Evolutionary conservation across 2,329 filamentous ascomycete genomes (phyloP), one percentile per base, ranked within the genome.

Genomic region (Lasiodiplodia hormozganensis): DNA sequence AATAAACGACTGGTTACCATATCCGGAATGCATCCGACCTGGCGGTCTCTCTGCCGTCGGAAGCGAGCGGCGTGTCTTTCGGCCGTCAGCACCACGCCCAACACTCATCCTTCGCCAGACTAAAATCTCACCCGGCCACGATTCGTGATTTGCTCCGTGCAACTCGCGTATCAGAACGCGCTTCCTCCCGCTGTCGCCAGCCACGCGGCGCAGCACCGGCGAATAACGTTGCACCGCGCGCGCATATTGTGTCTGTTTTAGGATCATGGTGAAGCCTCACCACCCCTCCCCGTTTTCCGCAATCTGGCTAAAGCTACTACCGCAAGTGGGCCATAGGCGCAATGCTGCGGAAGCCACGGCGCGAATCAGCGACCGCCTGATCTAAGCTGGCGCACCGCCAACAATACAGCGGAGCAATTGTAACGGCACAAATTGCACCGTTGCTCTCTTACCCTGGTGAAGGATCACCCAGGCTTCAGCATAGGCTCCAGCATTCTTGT

Each of bases 41-140:
- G 40, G 40, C 18, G 40, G 18, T 47, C 18, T 47, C 18, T 6
- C n/a, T 8, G n/a, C 8, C 43, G 43, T 10, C n/a, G 21, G 21
- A 47, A 47, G n/a, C 23, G 51, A 25, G 25, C 51, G 51, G 51
- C 23, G 21, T 53, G 23, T 28, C 6, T 16, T 21, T 53, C 23
- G 16, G 21, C 51, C 51, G 51, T 53, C 51, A 53, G 51, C 51
- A 28, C 11, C 51, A 28, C 23, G 51, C 21, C 51, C 31, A 34
- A 34, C 31, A 34, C 8, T 18, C 51, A 28, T 54, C 52, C 23
- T 16, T 54, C 14, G 12, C 25, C 25, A 34, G 43, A 56, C 53
- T 56, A 56, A 56, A 56, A 56, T 56, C 53, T 56, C 28, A 56
- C 53, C 2, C 53, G 53, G 52, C 7, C 23, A 36, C 52, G 25